Conservation (phyloP, 2,329 filamentous ascomycete species). For the Arthrobotrys sinensis region DNA sequence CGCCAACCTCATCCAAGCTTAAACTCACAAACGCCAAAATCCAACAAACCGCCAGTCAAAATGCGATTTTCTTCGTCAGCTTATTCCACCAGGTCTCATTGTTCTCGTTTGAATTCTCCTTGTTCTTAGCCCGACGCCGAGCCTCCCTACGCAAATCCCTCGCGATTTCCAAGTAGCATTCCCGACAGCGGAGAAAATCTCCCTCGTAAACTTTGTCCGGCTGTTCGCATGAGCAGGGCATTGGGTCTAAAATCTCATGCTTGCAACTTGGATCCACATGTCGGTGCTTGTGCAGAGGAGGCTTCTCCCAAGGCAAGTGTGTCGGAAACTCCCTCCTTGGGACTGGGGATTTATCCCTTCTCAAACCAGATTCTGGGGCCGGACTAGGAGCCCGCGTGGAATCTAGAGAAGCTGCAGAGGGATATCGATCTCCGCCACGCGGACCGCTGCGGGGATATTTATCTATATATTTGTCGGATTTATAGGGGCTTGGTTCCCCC, state of each 20-base stretch:
- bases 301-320: neutral
- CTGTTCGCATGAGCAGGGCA: constrained; percentile 43
- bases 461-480: neutral
- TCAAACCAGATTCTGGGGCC: neutral
- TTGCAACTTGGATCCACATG: constrained; percentile 29
- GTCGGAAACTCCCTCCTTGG: neutral
- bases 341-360: neutral
- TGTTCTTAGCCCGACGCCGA: neutral
- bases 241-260: constrained; percentile 41
- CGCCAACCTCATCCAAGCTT: neutral
- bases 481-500: neutral
- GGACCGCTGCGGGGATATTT: neutral
- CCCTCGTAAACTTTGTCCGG: constrained; percentile 9
- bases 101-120: neutral
- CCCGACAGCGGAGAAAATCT: constrained; percentile 1
- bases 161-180: neutral
- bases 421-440: neutral
- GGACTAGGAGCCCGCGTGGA: neutral
- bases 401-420: neutral
- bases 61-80: constrained; percentile 21
- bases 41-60: constrained; percentile 6
- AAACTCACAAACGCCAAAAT: neutral
- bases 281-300: constrained; percentile 22
- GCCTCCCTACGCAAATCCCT: neutral
- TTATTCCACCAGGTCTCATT: constrained; percentile 27